These are phyloP conservation scores for Drosera capensis DNA, from an alignment of 148 eudicot species.

Conservation along the genomic window DNA sequence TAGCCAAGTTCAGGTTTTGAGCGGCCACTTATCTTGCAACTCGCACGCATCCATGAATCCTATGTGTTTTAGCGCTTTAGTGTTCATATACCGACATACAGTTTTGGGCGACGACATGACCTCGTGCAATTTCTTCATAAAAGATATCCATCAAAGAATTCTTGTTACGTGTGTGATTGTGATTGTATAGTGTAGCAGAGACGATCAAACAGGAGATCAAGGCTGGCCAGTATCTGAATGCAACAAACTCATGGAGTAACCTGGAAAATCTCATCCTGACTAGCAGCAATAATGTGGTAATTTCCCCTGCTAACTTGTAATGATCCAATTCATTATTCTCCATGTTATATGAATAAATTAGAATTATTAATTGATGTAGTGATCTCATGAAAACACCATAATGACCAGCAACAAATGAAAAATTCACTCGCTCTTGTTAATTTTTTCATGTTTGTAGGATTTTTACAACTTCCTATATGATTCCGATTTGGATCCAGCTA, in stretches of 20 bases:
- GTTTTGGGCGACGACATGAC: no score
- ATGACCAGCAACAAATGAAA: no score
- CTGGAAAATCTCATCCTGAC: conserved; percentile 36
- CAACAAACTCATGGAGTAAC: conserved; percentile 41
- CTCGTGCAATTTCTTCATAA: no score
- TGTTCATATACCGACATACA: no score
- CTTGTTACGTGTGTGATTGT: background rate
- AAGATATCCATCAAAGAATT: no score
- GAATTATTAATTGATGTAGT: no score
- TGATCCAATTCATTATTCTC: no score
- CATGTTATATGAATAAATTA: no score
- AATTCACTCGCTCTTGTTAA: no score
- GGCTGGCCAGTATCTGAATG: conserved; percentile 33
- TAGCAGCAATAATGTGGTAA: conserved; percentile 42
- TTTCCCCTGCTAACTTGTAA: background rate
- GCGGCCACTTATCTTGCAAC: background rate
- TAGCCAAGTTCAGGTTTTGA: background rate
- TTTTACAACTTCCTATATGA: conserved; percentile 76
- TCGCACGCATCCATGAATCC: no score
- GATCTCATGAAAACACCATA: no score
- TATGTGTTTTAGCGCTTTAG: no score
- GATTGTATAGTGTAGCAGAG: conserved; percentile 34
- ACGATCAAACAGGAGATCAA: conserved; percentile 41
- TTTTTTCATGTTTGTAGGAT: conserved; percentile 27
- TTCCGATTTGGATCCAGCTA: conserved; percentile 33